These are phyloP conservation scores for Aspergillus sergii DNA, from an alignment of 2,329 filamentous ascomycete species.

Conservation along the genomic window DNA sequence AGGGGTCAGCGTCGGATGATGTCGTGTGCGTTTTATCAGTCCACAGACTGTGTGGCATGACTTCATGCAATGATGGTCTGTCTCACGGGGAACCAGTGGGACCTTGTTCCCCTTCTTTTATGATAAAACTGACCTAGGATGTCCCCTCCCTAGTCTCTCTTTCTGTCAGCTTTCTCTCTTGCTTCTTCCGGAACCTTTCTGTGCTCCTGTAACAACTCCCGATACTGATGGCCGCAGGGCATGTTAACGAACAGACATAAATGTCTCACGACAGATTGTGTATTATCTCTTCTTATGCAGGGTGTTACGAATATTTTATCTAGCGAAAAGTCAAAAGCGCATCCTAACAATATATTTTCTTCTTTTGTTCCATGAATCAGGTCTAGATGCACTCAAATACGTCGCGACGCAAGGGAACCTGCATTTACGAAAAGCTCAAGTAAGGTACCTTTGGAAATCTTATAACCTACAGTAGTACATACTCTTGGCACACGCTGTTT, in stretches of 20 bases:
- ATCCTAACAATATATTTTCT: neutral
- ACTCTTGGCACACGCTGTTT: neutral
- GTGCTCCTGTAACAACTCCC: neutral
- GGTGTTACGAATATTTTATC: neutral
- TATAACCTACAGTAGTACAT: neutral
- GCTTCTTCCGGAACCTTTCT: neutral
- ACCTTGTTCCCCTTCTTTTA: neutral
- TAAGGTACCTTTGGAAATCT: neutral
- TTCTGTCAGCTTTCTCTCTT: neutral
- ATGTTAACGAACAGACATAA: neutral
- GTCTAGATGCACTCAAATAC: neutral
- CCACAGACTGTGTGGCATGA: neutral
- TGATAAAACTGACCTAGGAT: neutral
- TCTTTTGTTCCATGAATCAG: neutral
- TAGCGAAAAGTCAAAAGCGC: neutral
- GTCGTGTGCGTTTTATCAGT: neutral
- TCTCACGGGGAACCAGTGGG: neutral
- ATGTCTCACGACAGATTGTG: constrained; percentile 1
- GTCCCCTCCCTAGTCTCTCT: neutral
- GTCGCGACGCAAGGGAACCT: neutral
- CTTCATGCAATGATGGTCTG: neutral
- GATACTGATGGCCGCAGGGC: neutral
- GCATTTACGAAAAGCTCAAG: neutral
- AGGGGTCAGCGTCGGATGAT: constrained; percentile 36
- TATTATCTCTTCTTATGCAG: neutral